phyloP scores from a whole-genome alignment of 805 yeast genomes.

The Pichia paraexigua region DNA sequence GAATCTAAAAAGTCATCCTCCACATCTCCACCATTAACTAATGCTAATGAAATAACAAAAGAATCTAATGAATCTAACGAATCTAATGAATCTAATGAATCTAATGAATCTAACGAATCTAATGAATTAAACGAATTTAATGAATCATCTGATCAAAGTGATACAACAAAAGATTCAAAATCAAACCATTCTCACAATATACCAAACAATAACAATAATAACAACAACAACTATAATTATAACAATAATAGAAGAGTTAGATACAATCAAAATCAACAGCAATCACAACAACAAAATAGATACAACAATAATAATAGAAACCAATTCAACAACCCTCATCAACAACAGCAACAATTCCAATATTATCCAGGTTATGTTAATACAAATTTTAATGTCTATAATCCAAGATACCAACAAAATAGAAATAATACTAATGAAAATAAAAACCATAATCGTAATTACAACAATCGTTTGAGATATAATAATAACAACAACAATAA shows the following conservation, averaged over 20 bases:
- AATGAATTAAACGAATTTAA: not conserved
- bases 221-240: constrained; percentile 9
- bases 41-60: not conserved
- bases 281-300: not conserved
- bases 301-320: constrained; percentile 5
- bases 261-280: constrained; percentile 6
- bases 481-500: not conserved
- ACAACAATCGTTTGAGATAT: constrained; percentile 1
- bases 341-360: constrained; percentile 3
- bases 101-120: no score
- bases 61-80: not conserved
- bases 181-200: constrained; percentile 3
- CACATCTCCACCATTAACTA: not conserved
- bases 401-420: constrained; percentile 2
- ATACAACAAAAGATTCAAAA: constrained; percentile 2
- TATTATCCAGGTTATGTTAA: constrained; percentile 2
- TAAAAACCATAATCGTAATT: constrained; percentile 2
- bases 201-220: constrained; percentile 10
- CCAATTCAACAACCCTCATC: not conserved
- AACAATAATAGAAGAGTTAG: not conserved
- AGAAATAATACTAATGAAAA: not conserved
- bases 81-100: no score
- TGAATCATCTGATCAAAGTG: not conserved
- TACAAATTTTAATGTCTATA: not conserved
- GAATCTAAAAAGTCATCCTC: not conserved